Evolutionary conservation across 345 rosid species (phyloP).

Genomic region (Eucalyptus cloeziana): DNA sequence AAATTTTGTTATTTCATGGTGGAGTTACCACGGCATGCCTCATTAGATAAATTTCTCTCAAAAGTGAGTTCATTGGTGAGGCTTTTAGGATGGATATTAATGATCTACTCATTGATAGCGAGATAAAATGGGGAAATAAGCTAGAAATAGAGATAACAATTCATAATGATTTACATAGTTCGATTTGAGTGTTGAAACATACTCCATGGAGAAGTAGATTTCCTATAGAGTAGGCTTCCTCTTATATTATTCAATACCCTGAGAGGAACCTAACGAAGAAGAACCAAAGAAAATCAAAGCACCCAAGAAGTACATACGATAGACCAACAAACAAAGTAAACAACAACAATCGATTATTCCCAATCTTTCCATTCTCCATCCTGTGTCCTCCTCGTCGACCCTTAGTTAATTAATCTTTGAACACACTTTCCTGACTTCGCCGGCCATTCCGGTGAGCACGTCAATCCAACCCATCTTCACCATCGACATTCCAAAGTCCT

Average conservation of each 20-base stretch:
- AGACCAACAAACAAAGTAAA: neutral
- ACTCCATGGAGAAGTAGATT: neutral
- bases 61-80: neutral
- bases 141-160: neutral
- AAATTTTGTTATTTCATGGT: rapidly evolving
- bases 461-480: conserved; percentile 55
- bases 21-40: neutral
- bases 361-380: neutral
- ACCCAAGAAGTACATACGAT: neutral
- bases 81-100: neutral
- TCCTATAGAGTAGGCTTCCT: neutral
- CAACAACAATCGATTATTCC: neutral
- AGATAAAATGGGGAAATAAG: neutral
- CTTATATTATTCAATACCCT: neutral
- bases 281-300: neutral
- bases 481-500: conserved; percentile 60
- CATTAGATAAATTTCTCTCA: conserved; percentile 15
- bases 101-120: too few relatives aligned
- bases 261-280: neutral
- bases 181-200: neutral
- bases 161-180: too few relatives aligned
- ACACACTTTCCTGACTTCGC: conserved; percentile 53
- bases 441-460: conserved; percentile 38
- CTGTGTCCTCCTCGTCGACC: neutral
- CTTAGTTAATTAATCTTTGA: conserved; percentile 31